Conservation (phyloP, 306 rosid genomes). For the Lotus japonicus region DNA sequence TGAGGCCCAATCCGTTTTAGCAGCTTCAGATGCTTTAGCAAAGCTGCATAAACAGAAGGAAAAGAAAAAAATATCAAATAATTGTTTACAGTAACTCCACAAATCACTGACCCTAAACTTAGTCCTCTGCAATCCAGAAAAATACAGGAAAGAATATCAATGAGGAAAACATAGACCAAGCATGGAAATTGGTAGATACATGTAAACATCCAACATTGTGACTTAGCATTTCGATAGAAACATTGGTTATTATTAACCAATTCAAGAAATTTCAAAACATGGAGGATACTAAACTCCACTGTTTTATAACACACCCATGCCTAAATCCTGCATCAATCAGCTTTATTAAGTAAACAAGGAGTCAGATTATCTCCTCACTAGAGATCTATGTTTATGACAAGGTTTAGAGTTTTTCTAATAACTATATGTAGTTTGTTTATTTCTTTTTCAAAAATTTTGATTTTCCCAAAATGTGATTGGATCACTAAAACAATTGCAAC, state of each 20-base stretch:
- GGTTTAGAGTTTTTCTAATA: background rate
- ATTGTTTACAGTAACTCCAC: background rate
- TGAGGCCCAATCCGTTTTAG: slow-evolving; percentile 79
- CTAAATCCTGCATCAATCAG: background rate
- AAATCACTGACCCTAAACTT: background rate
- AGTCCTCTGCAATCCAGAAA: background rate
- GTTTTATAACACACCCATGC: background rate
- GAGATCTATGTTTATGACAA: background rate
- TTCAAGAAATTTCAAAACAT: background rate
- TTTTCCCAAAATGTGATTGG: background rate
- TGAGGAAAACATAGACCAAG: background rate
- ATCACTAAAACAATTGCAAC: background rate
- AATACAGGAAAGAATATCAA: background rate
- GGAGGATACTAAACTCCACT: background rate
- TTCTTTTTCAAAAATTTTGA: background rate
- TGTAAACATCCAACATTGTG: background rate
- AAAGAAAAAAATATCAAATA: background rate
- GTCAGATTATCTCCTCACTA: background rate
- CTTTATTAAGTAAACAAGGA: background rate
- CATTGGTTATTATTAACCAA: background rate
- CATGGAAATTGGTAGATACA: background rate
- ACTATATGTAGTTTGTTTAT: background rate
- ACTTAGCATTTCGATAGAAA: background rate
- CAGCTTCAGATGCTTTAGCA: slow-evolving; percentile 78
- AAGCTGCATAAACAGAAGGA: slow-evolving; percentile 41